Evolutionary conservation across 768 basidiomycete species (phyloP), one percentile per base, ranked within the genome.

Genomic region (Lactarius hatsudake): DNA sequence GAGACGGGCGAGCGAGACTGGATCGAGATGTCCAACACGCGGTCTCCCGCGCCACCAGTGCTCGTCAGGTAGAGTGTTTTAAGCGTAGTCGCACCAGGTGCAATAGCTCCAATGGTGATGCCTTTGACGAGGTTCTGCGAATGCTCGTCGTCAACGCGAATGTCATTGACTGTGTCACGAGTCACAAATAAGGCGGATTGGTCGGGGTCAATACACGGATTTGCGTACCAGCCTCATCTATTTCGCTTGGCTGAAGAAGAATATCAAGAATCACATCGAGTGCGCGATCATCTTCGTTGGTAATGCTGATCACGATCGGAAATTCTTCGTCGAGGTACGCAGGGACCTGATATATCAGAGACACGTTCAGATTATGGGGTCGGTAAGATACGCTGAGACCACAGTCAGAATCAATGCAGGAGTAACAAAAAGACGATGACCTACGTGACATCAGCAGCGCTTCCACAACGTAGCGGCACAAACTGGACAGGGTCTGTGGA

Each of bases 241-340:
- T 80, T 70, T 91, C 91, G 2, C 85, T 83, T 1, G 94, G 94
- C 62, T 93, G 93, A 40, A 98, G 76, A 64, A 96, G 79, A 5
- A 91, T 83, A 63, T 94, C 91, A 12, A 94, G 78, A 5, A 82
- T 78, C 15, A 93, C 77, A 18, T 91, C 86, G 13, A 98, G 76
- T 30, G 87, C 82, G 23, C 86, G 80, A 56, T 85, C 84, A 74
- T 97, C 94, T 5, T 78, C 73, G 73, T 95, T 97, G 5, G 78
- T 84, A 17, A 96, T 81, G 56, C 85, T 81, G 51, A 98, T 79
- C 13, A 75, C 74, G 71, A 98, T 88, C 0, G 90, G 87, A 72
- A 90, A 92, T 55, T 84, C 82, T 75, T 97, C 96, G 68, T 91
- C 88, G 42, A 96, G 76, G 74, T 89, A 91, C 1, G 93, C 93